Conservation (phyloP, 2,329 filamentous ascomycete genomes). For the Neofusicoccum umdonicola region DNA sequence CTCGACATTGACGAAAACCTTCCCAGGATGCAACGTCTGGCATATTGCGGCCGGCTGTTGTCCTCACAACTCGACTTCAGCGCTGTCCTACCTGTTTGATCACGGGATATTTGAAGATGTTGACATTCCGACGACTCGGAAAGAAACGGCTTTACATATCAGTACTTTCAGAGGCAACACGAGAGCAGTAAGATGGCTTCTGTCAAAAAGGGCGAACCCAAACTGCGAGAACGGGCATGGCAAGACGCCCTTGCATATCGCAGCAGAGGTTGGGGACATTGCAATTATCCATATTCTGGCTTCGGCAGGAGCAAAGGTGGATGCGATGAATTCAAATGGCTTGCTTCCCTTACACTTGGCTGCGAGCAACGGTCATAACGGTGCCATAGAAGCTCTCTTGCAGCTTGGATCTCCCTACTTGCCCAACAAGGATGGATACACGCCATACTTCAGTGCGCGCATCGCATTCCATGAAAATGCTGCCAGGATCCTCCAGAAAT, state of each 20-base stretch:
- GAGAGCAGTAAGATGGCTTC: not conserved
- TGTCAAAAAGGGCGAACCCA: not conserved
- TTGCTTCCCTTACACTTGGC: not conserved
- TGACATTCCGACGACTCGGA: not conserved
- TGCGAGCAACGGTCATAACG: not conserved
- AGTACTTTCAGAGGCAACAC: not conserved
- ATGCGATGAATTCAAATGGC: not conserved
- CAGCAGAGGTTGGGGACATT: not conserved
- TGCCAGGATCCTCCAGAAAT: not conserved
- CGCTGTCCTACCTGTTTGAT: not conserved
- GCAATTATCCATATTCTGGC: not conserved
- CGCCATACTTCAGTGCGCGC: not conserved
- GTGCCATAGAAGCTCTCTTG: not conserved
- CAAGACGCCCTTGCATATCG: not conserved
- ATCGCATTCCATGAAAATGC: not conserved
- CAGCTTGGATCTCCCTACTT: not conserved
- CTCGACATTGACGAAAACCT: accelerated
- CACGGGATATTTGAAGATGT: not conserved
- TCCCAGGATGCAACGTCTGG: not conserved
- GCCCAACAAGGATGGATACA: not conserved
- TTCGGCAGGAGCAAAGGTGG: not conserved
- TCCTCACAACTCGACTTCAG: not conserved
- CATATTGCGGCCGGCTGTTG: not conserved
- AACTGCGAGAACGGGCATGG: accelerated
- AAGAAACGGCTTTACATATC: not conserved